Base-by-base conservation (phyloP, 495 filamentous ascomycete genomes). In the Penicillium argentinense region DNA sequence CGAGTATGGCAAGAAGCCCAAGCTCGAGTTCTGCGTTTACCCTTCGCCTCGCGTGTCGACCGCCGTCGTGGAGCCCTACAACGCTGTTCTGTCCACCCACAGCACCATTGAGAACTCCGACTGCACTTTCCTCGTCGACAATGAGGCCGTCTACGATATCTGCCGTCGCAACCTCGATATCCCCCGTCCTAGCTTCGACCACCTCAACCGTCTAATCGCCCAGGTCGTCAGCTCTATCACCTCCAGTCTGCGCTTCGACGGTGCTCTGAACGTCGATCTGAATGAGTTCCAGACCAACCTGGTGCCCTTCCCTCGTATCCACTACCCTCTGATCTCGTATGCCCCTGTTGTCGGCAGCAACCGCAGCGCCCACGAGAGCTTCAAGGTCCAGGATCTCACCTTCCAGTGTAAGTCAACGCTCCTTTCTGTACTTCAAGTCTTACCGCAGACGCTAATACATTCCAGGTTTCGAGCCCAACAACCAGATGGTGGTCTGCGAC, bases 251-350 rank as follows among this genome's bases (percentile, higher is more conserved):
- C 85, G 89, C 37, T 95, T 95, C 60, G 89, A 95, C 54, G 89
- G 89, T 62, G 87, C 87, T 23, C 82, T 95, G 56, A 95, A 95
- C 58, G 89, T 95, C 63, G 89, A 95, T 67, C 69, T 95, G 68
- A 91, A 88, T 71, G 89, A 95, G 67, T 95, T 95, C 80, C 89
- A 95, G 78, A 95, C 89, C 57, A 95, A 95, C 74, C 65, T 95
- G 75, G 89, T 95, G 25, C 89, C 89, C 5, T 95, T 89, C 67
- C 89, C 89, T 11, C 85, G 89, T 69, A 93, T 95, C 60, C 89
- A 95, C 69, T 95, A 91, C 71, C 89, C 89, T 45, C 68, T 95
- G 45, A 91, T 95, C 76, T 86, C 82, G 54, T 95, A 93, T 54
- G 89, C 89, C 9, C 89, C 89, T 3, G 89, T 95, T 54, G 83